A percentile compares a stretch with the other conserved stretches of the same genome.
These are phyloP conservation scores for Poterioochromonas sp. DNA, from an alignment of 352 stramenopile genomes.

Conservation along the genomic window DNA sequence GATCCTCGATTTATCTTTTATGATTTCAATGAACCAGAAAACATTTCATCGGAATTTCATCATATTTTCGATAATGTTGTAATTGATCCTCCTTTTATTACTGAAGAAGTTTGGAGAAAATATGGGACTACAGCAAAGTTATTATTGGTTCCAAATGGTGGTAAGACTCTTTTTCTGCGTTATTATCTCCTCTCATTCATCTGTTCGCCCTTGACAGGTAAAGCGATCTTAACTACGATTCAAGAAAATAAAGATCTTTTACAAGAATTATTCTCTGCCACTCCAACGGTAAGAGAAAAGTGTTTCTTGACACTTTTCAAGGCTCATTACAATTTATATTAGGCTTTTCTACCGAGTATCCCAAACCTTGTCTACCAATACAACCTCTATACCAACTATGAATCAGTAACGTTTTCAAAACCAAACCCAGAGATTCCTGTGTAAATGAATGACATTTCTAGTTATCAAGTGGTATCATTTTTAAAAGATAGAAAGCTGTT, in stretches of 20 bases:
- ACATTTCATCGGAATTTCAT: conserved; percentile 53
- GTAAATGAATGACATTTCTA: too few species aligned
- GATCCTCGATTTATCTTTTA: conserved; percentile 66
- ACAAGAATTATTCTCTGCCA: conserved; percentile 64
- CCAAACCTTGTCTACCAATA: conserved; percentile 91
- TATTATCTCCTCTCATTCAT: background rate
- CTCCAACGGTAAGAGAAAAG: conserved; percentile 36
- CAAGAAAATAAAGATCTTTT: conserved; percentile 75
- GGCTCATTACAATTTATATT: background rate
- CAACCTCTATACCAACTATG: conserved; percentile 77
- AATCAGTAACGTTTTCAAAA: conserved; percentile 52
- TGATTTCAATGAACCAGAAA: conserved; percentile 71
- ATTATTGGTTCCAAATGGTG: conserved; percentile 45
- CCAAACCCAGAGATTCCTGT: conserved; percentile 62
- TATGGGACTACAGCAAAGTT: conserved; percentile 62
- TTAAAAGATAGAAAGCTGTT: too few species aligned
- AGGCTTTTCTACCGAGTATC: conserved; percentile 72
- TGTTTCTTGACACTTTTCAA: background rate
- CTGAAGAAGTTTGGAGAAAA: conserved; percentile 74
- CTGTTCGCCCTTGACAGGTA: too few species aligned
- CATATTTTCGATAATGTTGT: conserved; percentile 76
- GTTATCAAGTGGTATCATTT: too few species aligned
- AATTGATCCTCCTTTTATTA: conserved; percentile 88
- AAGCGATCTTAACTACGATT: conserved; percentile 62
- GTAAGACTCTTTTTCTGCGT: background rate